Evolutionary conservation across 78 protist genomes (phyloP), one percentile per base, ranked within the genome.

Genomic region (Goniomonas avonlea): DNA sequence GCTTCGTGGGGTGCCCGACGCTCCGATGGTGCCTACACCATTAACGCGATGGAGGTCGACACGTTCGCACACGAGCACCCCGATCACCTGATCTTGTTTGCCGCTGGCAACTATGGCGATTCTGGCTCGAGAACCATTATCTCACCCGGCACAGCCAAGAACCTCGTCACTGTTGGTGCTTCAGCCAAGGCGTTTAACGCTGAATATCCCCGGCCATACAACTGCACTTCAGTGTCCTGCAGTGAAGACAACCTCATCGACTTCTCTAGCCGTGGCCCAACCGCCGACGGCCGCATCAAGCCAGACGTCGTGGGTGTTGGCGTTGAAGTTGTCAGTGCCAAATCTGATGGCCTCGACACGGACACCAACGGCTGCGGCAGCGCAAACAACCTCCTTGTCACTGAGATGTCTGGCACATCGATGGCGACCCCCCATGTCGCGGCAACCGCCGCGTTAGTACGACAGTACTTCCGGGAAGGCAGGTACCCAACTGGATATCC

Each of bases 401-500:
- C 41, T 17, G 71, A 15, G 29, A 35, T 13, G 71, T 37, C 48
- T 17, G 71, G 71, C 29, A 85, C 93, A 34, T 83, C 88, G 25
- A 89, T 89, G 93, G 82, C 93, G 8, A 74, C 88, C 23, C 93
- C 93, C 27, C 39, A 47, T 0, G 77, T 65, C 13, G 86, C 93
- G 0, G 89, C 69, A 8, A 48, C 69, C 27, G 87, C 88, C 5
- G 75, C 75, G 4, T 66, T 85, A 0, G 73, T 89, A 0, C 47
- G 88, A 38, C 85, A 89, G 70, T 89, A 86, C 79, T 50, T 80
- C n/a, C 56, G 29, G 0, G 78, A 80, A 20, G 89, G 85, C 37
- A 77, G 77, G 60, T 82, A 61, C n/a, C 89, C 88, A 35, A 45
- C 47, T 3, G 89, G 89, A 20, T 9, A n/a, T n/a, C n/a, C n/a